Conservation (phyloP, 2,329 filamentous ascomycete species). For the Cladosporium sp. region DNA sequence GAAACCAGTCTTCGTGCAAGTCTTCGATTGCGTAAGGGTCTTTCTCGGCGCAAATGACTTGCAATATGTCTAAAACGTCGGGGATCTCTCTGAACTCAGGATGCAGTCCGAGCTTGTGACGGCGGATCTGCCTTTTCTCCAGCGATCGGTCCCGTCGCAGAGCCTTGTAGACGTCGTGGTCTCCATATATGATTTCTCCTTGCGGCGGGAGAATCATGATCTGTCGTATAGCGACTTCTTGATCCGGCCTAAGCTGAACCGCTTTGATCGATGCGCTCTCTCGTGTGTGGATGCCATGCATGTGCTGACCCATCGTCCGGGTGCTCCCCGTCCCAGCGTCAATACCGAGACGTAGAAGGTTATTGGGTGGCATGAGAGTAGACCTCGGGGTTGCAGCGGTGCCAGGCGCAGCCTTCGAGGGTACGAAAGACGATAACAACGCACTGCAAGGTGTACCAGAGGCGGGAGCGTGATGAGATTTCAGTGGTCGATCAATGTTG, state of each 20-base stretch:
- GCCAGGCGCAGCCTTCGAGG: neutral
- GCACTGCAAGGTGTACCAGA: too few relatives aligned
- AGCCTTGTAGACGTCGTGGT: neutral
- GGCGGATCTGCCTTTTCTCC: neutral
- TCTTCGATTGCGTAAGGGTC: neutral
- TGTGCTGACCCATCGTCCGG: neutral
- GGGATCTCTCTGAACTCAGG: neutral
- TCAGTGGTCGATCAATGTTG: neutral
- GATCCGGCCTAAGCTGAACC: neutral
- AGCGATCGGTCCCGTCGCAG: neutral
- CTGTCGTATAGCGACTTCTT: neutral
- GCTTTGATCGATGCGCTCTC: neutral
- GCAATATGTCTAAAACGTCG: neutral
- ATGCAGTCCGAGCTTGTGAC: neutral
- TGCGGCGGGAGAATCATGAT: neutral
- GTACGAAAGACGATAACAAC: neutral
- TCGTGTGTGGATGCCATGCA: neutral
- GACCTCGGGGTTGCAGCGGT: neutral
- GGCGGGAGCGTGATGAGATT: neutral
- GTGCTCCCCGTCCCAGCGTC: neutral
- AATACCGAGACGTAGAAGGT: neutral
- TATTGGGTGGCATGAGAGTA: neutral
- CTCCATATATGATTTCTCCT: neutral
- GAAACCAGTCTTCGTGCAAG: neutral
- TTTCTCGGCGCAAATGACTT: neutral